Percentiles rank a stretch among this genome's conserved stretches.
Evolutionary conservation across 257 asterid species (phyloP).

Genomic region (Solanum raphanifolium): DNA sequence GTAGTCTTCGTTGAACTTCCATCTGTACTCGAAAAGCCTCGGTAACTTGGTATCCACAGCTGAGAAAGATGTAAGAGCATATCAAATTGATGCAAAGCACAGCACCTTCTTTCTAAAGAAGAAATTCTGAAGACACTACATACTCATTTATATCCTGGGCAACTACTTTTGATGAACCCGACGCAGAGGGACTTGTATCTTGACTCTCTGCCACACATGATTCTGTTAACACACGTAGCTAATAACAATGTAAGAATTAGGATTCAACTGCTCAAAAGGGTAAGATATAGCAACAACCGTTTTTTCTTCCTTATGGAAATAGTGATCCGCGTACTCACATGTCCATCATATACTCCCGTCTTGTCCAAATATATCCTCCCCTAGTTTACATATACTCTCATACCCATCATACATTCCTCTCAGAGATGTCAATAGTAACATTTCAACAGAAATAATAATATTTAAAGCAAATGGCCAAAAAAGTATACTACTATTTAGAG

Average conservation of each 20-base stretch:
- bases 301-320: neutral
- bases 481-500: neutral
- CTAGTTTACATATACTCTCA: neutral
- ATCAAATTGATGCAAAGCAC: neutral
- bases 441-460: neutral
- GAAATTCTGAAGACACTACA: neutral
- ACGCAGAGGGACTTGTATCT: constrained; percentile 66
- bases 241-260: neutral
- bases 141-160: constrained; percentile 73
- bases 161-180: constrained; percentile 53
- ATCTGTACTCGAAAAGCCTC: constrained; percentile 90
- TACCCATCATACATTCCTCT: neutral
- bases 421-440: neutral
- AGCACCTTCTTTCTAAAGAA: neutral
- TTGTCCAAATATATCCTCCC: neutral
- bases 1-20: constrained; percentile 82
- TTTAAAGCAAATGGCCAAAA: neutral
- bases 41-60: constrained; percentile 79
- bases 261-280: neutral
- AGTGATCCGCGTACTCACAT: neutral
- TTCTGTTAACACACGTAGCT: constrained; percentile 27
- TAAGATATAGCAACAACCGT: neutral
- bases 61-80: constrained; percentile 1
- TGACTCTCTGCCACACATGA: constrained; percentile 69
- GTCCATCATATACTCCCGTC: neutral